Conservation (phyloP, 228 moss, liverwort and hornwort genomes). For the Sphagnum fallax region DNA sequence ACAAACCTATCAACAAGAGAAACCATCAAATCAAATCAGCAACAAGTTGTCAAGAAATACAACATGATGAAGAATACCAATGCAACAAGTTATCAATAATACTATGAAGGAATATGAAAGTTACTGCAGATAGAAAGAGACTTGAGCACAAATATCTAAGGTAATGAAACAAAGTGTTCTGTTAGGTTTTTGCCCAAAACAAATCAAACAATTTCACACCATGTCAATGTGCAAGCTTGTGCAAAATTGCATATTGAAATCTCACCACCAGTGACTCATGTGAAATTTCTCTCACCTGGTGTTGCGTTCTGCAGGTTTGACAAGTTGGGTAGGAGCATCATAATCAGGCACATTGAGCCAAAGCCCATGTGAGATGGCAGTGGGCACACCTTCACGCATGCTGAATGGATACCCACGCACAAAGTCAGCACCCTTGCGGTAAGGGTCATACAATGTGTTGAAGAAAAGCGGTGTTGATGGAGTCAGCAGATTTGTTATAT, state of each 20-base stretch:
- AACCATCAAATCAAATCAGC: neutral
- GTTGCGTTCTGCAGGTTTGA: conserved; percentile 93
- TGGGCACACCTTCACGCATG: conserved; percentile 74
- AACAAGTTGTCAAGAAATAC: neutral
- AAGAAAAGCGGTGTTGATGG: conserved; percentile 84
- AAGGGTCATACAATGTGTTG: conserved; percentile 93
- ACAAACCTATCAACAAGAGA: conserved; percentile 52
- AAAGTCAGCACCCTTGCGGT: conserved; percentile 80
- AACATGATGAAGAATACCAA: no score
- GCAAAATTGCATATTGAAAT: no score
- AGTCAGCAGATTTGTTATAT: conserved; percentile 56
- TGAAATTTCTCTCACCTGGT: conserved; percentile 32
- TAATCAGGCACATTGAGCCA: conserved; percentile 96
- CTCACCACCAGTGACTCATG: no score
- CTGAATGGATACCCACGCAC: conserved; percentile 95
- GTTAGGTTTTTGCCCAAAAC: no score
- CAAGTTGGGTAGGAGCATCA: conserved; percentile 94
- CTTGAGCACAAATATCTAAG: no score
- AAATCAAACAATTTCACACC: no score
- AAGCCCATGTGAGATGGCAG: conserved; percentile 88
- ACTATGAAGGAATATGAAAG: neutral
- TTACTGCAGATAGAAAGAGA: neutral
- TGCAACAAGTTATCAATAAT: neutral
- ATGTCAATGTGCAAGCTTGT: no score
- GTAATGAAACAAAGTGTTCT: no score